These are phyloP conservation scores for Penicillium italicum DNA, from an alignment of 2,329 filamentous ascomycete species.

Conservation along the genomic window DNA sequence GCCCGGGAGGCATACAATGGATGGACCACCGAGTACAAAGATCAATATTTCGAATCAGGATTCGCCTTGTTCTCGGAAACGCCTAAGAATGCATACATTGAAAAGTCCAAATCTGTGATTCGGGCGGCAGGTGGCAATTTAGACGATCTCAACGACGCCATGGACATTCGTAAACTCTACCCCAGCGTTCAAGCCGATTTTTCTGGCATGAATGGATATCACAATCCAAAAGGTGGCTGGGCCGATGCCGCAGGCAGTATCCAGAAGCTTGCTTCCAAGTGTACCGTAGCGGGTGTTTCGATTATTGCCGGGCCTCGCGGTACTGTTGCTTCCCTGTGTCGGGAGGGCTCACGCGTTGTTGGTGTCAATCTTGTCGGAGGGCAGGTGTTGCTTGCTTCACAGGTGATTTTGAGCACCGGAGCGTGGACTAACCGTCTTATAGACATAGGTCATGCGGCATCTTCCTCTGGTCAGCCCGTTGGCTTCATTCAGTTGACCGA, in stretches of 20 bases:
- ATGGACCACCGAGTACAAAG: conserved; percentile 48
- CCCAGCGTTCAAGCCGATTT: conserved; percentile 47
- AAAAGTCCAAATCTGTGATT: conserved; percentile 34
- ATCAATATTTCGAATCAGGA: conserved; percentile 27
- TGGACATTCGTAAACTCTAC: conserved; percentile 21
- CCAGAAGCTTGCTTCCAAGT: conserved; percentile 22
- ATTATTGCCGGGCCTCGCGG: conserved; percentile 43
- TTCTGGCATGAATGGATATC: conserved; percentile 61
- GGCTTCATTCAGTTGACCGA: conserved; percentile 69
- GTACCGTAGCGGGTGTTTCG: conserved; percentile 36
- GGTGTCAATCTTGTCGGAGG: conserved; percentile 57
- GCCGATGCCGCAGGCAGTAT: conserved; percentile 66
- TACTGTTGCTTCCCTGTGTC: conserved; percentile 27
- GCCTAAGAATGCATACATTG: conserved; percentile 24
- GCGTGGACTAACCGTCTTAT: conserved; percentile 77
- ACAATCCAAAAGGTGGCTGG: conserved; percentile 72
- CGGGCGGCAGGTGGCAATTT: conserved; percentile 34
- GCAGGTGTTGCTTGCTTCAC: conserved; percentile 54
- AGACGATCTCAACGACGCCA: conserved; percentile 42
- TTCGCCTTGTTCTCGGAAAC: conserved; percentile 30
- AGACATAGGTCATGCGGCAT: conserved; percentile 67
- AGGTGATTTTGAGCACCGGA: conserved; percentile 76
- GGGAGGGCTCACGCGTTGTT: conserved; percentile 38
- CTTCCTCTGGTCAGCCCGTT: conserved; percentile 74
- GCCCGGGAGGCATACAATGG: conserved; percentile 67